Conservation (phyloP, 768 basidiomycete species). For the Kwoniella botswanensis region DNA sequence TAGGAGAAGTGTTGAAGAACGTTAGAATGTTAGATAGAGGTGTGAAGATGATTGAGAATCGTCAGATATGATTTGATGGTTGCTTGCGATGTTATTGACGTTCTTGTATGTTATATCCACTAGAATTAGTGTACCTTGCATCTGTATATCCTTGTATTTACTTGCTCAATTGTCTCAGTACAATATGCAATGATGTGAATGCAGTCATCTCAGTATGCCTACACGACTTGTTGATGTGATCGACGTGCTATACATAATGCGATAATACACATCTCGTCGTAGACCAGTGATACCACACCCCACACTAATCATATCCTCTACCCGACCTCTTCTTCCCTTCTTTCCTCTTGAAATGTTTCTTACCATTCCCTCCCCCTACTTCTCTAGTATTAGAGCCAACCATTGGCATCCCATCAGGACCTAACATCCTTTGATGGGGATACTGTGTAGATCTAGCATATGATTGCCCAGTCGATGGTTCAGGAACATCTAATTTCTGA, state of each 20-base stretch:
- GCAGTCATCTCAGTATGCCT: too few relatives aligned
- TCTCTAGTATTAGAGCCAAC: slow-evolving; percentile 54
- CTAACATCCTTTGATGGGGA: slow-evolving; percentile 82
- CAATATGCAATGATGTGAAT: background rate
- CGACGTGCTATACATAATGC: too few relatives aligned
- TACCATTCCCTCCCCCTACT: slow-evolving; percentile 79
- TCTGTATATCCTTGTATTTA: background rate
- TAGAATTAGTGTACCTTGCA: background rate
- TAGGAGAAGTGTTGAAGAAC: slow-evolving; percentile 21
- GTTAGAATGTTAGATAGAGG: slow-evolving; percentile 25
- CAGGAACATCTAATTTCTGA: slow-evolving; percentile 58
- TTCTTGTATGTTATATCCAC: background rate
- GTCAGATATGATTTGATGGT: background rate
- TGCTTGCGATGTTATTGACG: background rate
- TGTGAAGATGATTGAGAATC: slow-evolving; percentile 10
- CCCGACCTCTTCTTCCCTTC: slow-evolving; percentile 89
- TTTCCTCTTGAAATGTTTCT: slow-evolving; percentile 86
- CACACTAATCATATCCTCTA: slow-evolving; percentile 75
- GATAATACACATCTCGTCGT: background rate
- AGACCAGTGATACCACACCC: background rate
- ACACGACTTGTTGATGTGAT: too few relatives aligned
- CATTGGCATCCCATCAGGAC: slow-evolving; percentile 76
- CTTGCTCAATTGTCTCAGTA: background rate
- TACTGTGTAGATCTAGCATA: slow-evolving; percentile 70
- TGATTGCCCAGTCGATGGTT: slow-evolving; percentile 62